Conservation (phyloP, 768 basidiomycete genomes). For the Kwoniella dendrophila region DNA sequence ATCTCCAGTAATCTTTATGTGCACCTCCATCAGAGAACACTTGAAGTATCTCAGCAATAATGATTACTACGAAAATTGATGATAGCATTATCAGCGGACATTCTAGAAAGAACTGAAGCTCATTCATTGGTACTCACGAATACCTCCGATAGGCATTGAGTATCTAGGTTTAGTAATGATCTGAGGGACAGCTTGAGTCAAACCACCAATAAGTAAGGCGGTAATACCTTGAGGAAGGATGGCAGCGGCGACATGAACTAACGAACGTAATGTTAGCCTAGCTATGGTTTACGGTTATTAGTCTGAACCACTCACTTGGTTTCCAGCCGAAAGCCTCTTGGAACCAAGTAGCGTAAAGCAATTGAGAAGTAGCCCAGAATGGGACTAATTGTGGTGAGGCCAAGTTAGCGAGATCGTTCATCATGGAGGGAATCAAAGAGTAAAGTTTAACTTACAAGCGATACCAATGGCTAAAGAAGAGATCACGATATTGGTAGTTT, state of each 20-base stretch:
- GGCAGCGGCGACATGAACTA: slow-evolving; percentile 45
- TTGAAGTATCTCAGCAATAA: slow-evolving; percentile 35
- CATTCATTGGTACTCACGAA: slow-evolving; percentile 26
- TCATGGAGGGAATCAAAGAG: not conserved
- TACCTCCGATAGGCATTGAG: slow-evolving; percentile 39
- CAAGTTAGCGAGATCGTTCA: not conserved
- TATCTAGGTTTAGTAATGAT: slow-evolving; percentile 40
- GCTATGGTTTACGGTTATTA: not conserved
- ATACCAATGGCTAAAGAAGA: slow-evolving; percentile 24
- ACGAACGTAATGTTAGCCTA: not conserved
- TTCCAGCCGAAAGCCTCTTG: slow-evolving; percentile 36
- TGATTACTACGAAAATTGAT: slow-evolving; percentile 30
- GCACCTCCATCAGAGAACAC: slow-evolving; percentile 48
- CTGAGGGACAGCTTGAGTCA: slow-evolving; percentile 30
- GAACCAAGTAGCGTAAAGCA: slow-evolving; percentile 45
- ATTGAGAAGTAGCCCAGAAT: slow-evolving; percentile 51
- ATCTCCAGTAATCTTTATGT: slow-evolving; percentile 51
- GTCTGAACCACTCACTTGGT: slow-evolving; percentile 17
- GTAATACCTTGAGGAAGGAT: slow-evolving; percentile 49
- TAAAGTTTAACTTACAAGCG: slow-evolving; percentile 3
- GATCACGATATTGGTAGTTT: slow-evolving; percentile 48
- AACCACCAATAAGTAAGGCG: slow-evolving; percentile 37
- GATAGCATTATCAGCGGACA: not conserved
- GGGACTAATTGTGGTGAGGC: slow-evolving; percentile 16
- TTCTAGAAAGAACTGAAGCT: not conserved